A percentile compares a stretch with the other conserved stretches of the same genome.
Evolutionary conservation across 768 basidiomycete genomes (phyloP).

Genomic region (Lactarius indigo): DNA sequence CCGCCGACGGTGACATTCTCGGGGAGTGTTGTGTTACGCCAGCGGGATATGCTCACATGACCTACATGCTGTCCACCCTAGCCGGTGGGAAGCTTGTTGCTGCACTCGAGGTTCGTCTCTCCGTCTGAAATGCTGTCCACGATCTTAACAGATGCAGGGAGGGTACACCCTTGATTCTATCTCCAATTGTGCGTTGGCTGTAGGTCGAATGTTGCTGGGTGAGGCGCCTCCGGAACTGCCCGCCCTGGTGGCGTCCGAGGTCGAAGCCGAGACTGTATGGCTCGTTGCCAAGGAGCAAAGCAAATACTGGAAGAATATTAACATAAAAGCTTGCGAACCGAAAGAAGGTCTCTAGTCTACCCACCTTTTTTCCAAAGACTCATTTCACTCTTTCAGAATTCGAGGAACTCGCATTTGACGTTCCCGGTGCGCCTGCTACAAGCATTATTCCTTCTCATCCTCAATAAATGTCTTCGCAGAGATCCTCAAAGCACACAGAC

Average conservation of each 20-base stretch:
- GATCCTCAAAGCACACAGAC: constrained; percentile 86
- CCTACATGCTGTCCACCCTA: constrained; percentile 88
- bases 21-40: constrained; percentile 92
- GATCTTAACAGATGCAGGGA: constrained; percentile 52
- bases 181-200: constrained; percentile 82
- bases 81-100: constrained; percentile 89
- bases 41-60: constrained; percentile 96
- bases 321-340: constrained; percentile 79
- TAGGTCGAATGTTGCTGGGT: constrained; percentile 83
- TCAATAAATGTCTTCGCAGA: constrained; percentile 41
- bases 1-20: constrained; percentile 87
- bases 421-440: constrained; percentile 50
- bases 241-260: constrained; percentile 69
- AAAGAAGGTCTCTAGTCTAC: constrained; percentile 53
- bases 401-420: constrained; percentile 58
- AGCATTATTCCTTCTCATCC: background rate
- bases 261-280: constrained; percentile 86
- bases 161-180: constrained; percentile 93
- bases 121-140: background rate
- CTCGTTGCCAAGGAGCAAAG: constrained; percentile 85
- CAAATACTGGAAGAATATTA: constrained; percentile 86
- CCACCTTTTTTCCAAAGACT: background rate
- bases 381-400: constrained; percentile 41
- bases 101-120: constrained; percentile 77
- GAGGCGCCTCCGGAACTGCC: constrained; percentile 76